Evolutionary conservation across 805 yeast genomes (phyloP).

Genomic region (Pichia insulana): DNA sequence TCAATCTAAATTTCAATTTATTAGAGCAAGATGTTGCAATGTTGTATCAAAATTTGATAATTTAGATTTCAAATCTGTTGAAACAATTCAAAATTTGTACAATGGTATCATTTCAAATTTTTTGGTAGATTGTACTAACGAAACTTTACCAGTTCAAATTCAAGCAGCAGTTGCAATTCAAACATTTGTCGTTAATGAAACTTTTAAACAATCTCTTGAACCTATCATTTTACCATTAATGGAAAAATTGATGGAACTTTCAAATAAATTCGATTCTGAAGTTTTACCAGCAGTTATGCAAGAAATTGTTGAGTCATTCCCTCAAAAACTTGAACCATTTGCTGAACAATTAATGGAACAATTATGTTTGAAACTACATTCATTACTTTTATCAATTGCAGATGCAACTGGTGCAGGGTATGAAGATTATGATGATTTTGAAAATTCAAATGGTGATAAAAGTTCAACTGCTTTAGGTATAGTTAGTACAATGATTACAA

Average conservation of each 20-base stretch:
- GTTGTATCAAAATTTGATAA: constrained; percentile 56
- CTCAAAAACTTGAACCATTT: constrained; percentile 86
- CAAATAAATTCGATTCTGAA: constrained; percentile 81
- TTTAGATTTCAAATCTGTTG: constrained; percentile 38
- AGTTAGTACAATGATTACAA: constrained; percentile 78
- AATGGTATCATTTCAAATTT: constrained; percentile 40
- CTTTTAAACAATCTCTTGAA: constrained; percentile 61
- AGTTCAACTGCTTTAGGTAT: constrained; percentile 82
- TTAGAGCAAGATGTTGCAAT: constrained; percentile 71
- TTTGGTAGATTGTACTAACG: constrained; percentile 31
- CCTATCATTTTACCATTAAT: constrained; percentile 69
- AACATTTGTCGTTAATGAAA: constrained; percentile 55
- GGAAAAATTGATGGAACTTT: constrained; percentile 65
- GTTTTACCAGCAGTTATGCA: constrained; percentile 86
- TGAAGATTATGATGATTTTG: constrained; percentile 43
- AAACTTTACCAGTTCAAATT: constrained; percentile 63
- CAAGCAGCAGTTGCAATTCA: constrained; percentile 84
- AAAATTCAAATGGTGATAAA: constrained; percentile 51
- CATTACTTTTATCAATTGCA: constrained; percentile 65
- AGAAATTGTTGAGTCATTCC: constrained; percentile 83
- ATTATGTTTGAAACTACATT: constrained; percentile 67
- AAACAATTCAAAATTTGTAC: constrained; percentile 31
- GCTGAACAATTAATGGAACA: constrained; percentile 57
- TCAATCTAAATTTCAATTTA: constrained; percentile 48
- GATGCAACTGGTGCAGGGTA: constrained; percentile 31